Evolutionary conservation across 2,329 filamentous ascomycete species (phyloP), one percentile per base, ranked within the genome.

Genomic region (Chaetoscypha palmicola): DNA sequence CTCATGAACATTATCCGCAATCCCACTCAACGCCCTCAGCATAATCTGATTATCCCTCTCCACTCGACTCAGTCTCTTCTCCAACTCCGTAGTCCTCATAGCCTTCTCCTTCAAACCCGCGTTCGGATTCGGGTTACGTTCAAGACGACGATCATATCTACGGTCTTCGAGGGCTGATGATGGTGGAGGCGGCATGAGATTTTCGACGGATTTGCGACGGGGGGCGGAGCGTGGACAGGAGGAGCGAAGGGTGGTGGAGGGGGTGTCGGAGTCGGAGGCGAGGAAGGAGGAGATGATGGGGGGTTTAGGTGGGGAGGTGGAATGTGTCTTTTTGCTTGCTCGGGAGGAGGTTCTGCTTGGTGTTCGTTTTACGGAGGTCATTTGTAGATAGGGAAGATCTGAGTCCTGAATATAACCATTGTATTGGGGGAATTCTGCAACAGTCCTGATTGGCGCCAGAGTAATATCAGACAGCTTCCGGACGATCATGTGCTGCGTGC

Each of bases 361-460:
- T 24, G 22, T 22, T 21, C n/a, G 31, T 32, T 33, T 36, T 19
- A 39, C 39, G 4, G 32, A 43, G 38, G 21, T 21, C 14, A 30
- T 14, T 35, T 7, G 23, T 11, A 16, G 42, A 3, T 21, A 34
- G 42, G 20, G 14, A 33, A 19, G 32, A 8, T 34, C 32, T 3
- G 32, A 5, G 10, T 34, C 32, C 10, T 19, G n/a, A 4, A 34
- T 16, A 34, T 16, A 34, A 19, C 32, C 32, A 10, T 12, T 34
- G 32, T 16, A 34, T 10, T 34, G n/a, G 10, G 39, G 36, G 34
- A 44, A 30, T 26, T 9, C 33, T 1, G 47, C 50, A 3, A 55
- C 47, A 5, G 48, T n/a, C 47, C 53, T 50, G 16, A 55, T 46
- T 1, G 39, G 33, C 2, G 46, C 42, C 3, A 50, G 10, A 10